A percentile compares a stretch with the other conserved stretches of the same genome.
Conservation (phyloP, 441 rosid genomes). For the Theobroma grandiflorum region DNA sequence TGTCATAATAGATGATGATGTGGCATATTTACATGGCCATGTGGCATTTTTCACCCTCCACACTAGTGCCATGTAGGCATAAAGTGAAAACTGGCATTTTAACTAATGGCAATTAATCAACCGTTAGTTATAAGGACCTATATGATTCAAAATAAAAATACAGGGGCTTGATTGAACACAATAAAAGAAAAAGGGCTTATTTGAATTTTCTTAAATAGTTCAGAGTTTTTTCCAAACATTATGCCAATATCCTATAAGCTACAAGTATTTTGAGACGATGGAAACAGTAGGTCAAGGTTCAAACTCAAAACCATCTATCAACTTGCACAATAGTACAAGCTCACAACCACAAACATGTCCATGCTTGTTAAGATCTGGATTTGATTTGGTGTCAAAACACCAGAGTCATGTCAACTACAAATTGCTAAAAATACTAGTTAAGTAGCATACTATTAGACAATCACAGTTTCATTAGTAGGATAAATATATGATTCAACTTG, state of each 20-base stretch:
- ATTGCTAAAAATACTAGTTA: not conserved
- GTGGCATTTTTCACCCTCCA: too few species aligned
- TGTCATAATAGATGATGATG: too few species aligned
- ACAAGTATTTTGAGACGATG: not conserved
- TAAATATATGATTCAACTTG: not conserved
- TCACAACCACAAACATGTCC: not conserved
- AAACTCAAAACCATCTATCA: not conserved
- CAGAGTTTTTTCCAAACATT: too few species aligned
- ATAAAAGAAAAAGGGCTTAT: too few species aligned
- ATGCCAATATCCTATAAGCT: not conserved
- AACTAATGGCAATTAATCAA: too few species aligned
- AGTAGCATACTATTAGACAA: not conserved
- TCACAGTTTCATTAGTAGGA: not conserved
- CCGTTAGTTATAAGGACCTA: too few species aligned
- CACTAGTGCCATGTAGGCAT: too few species aligned
- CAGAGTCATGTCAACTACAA: not conserved
- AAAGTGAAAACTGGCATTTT: too few species aligned
- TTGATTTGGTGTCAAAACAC: not conserved
- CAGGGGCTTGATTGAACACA: too few species aligned
- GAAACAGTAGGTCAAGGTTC: not conserved
- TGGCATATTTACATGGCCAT: too few species aligned
- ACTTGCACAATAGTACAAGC: not conserved
- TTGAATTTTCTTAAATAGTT: too few species aligned
- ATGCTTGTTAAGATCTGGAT: not conserved
- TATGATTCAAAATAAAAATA: too few species aligned